Conservation (phyloP, 2,329 filamentous ascomycete genomes). For the Nemania sp. region DNA sequence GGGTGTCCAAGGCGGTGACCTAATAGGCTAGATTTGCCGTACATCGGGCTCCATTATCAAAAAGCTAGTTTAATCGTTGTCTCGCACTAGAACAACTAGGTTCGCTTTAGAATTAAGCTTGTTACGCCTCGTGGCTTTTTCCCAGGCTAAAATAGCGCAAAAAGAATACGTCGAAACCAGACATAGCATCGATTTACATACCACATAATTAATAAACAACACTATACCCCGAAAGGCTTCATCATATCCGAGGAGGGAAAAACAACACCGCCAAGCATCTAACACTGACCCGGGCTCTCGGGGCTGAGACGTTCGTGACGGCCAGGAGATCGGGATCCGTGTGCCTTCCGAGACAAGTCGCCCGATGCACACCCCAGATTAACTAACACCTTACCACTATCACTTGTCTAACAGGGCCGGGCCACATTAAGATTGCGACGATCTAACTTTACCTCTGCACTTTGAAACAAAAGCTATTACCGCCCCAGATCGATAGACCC, state of each 20-base stretch:
- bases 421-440: not conserved
- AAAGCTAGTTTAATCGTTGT: not conserved
- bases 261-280: not conserved
- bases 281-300: not conserved
- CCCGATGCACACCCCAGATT: not conserved
- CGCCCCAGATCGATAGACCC: not conserved
- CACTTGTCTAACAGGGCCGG: not conserved
- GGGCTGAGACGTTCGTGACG: not conserved
- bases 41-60: not conserved
- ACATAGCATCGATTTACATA: too few species aligned
- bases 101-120: constrained; percentile 28
- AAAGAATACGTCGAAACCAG: not conserved
- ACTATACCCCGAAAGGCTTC: not conserved
- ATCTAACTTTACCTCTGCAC: not conserved
- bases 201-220: not conserved
- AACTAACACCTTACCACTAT: too few species aligned
- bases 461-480: not conserved
- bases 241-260: not conserved
- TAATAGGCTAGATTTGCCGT: not conserved
- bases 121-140: constrained; percentile 26
- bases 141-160: not conserved
- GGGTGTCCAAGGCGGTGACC: not conserved
- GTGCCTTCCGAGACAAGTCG: not conserved
- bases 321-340: too few species aligned
- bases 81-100: not conserved